Evolutionary conservation across 345 rosid genomes (phyloP).

Genomic region (Murraya koenigii): DNA sequence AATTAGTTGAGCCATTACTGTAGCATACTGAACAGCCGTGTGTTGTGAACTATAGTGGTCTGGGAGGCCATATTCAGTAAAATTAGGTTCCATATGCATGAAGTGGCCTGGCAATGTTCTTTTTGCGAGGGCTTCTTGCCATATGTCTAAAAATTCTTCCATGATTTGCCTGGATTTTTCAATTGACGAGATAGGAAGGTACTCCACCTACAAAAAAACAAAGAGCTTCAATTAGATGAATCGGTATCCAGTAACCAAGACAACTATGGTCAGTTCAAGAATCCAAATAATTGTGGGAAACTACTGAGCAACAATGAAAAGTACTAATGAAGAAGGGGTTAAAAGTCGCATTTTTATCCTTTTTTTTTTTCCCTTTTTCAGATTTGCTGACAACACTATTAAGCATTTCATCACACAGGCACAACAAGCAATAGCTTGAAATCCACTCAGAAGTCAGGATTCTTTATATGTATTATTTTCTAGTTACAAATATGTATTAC

Average conservation of each 20-base stretch:
- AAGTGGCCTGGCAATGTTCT: constrained; percentile 79
- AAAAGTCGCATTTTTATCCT: not conserved
- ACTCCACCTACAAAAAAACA: constrained; percentile 66
- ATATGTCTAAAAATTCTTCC: constrained; percentile 79
- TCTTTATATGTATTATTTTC: not conserved
- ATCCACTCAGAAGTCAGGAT: not conserved
- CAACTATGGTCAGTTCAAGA: not conserved
- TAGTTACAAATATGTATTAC: not conserved
- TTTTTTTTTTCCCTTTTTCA: not conserved
- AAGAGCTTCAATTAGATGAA: constrained; percentile 9
- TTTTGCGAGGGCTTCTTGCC: constrained; percentile 72
- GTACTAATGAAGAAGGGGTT: not conserved
- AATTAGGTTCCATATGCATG: constrained; percentile 61
- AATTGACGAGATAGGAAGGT: constrained; percentile 79
- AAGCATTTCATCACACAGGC: not conserved
- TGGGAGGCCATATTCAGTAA: constrained; percentile 65
- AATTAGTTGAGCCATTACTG: constrained; percentile 73
- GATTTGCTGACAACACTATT: not conserved
- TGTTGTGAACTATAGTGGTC: constrained; percentile 77
- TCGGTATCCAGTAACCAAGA: not conserved
- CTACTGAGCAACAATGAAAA: not conserved
- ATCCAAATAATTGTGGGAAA: not conserved
- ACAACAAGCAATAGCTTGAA: not conserved
- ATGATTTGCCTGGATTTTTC: constrained; percentile 67
- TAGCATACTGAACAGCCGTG: constrained; percentile 79